Conservation (phyloP, 2,329 filamentous ascomycete species). For the Aspergillus sp. region DNA sequence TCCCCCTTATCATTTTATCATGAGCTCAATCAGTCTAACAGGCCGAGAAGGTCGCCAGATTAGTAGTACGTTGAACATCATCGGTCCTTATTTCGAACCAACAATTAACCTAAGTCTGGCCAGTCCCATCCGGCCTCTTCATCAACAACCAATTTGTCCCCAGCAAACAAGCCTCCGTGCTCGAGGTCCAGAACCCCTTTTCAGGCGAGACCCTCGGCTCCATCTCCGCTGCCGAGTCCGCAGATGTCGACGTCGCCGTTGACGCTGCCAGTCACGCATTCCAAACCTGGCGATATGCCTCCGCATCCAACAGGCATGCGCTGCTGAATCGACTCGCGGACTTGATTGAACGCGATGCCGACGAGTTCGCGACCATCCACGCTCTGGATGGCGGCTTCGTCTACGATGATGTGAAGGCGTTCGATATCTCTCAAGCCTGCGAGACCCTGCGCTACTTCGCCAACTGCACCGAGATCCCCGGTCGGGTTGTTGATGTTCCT, state of each 20-base stretch:
- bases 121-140: slow-evolving; percentile 29
- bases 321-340: slow-evolving; percentile 28
- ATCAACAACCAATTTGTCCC: slow-evolving; percentile 29
- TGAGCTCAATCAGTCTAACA: not conserved
- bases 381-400: slow-evolving; percentile 27
- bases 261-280: slow-evolving; percentile 21
- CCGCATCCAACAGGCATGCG: slow-evolving; percentile 17
- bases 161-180: slow-evolving; percentile 17
- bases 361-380: slow-evolving; percentile 27
- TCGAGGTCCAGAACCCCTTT: slow-evolving; percentile 26
- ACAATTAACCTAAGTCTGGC: not conserved
- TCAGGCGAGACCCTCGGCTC: slow-evolving; percentile 21
- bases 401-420: slow-evolving; percentile 21
- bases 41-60: not conserved
- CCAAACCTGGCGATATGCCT: slow-evolving; percentile 23
- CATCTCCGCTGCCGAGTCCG: slow-evolving; percentile 22
- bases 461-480: slow-evolving; percentile 28
- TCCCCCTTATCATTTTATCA: not conserved
- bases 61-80: not conserved
- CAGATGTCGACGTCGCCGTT: slow-evolving; percentile 27
- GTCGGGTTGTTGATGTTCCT: slow-evolving; percentile 26
- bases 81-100: not conserved
- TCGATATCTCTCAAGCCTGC: slow-evolving; percentile 25
- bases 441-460: slow-evolving; percentile 28
- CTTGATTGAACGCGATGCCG: slow-evolving; percentile 26